Evolutionary conservation across 345 rosid species (phyloP), one percentile per base, ranked within the genome.

Genomic region (Gossypium mustelinum): DNA sequence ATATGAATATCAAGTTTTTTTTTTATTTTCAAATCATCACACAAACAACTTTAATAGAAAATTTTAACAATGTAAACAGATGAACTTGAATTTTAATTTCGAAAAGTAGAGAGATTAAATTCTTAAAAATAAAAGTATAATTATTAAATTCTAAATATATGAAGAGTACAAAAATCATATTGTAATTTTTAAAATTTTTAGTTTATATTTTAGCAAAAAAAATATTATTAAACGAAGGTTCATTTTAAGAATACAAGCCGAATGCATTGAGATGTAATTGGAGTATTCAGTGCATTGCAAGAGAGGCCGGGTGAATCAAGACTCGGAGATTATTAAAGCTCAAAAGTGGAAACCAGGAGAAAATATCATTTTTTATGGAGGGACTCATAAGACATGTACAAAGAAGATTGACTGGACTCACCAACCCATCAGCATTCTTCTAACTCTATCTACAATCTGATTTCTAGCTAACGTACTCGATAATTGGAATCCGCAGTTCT

Each of bases 401-500:
- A 41, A 18, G 25, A 55, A 10, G 54, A 60, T 52, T n/a, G 25
- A 52, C 25, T 13, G 12, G 12, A 52, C 51, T 91, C 81, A 89
- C 93, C 86, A 94, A 63, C 97, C 95, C 95, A 89, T 90, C 58
- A 94, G 74, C 29, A 89, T 78, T 86, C 90, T 85, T 82, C 95
- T 82, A 69, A 91, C 98, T 77, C 72, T 86, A 74, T 91, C 88
- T 43, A 76, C 92, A 74, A 89, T 89, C 81, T 85, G 88, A 74
- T 79, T 84, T 73, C 89, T 87, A 70, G 85, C 87, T 63, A 65
- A 77, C 56, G 11, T 56, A n/a, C 50, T 81, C 10, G 83, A 77
- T 24, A 86, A 73, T 68, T 81, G 83, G 71, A 72, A 82, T 77
- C 34, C 78, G 72, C 85, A 78, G 39, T 82, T 87, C 70, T 88